Evolutionary conservation across 768 basidiomycete genomes (phyloP).

Genomic region (Tephrocybe sp.): DNA sequence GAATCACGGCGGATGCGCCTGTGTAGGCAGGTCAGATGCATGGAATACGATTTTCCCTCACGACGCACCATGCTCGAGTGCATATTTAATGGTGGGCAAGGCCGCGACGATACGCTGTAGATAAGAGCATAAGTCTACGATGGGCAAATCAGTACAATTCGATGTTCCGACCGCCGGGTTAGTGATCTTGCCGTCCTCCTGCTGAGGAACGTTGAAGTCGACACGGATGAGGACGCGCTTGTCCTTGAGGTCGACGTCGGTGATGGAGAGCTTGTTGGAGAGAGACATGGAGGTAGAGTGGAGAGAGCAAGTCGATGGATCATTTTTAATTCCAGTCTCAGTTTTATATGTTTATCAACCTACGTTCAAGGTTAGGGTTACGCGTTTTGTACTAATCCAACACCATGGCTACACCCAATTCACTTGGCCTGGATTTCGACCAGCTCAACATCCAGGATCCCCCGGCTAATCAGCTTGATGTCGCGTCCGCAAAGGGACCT

Average conservation of each 20-base stretch:
- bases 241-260: slow-evolving; percentile 83
- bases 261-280: slow-evolving; percentile 91
- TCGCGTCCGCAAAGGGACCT: slow-evolving; percentile 7
- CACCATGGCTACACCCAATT: slow-evolving; percentile 52
- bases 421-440: slow-evolving; percentile 72
- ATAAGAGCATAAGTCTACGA: slow-evolving; percentile 14
- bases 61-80: slow-evolving; percentile 72
- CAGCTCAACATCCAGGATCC: slow-evolving; percentile 39
- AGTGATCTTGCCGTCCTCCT: slow-evolving; percentile 82
- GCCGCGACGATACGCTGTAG: slow-evolving; percentile 94
- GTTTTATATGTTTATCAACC: slow-evolving; percentile 8
- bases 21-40: slow-evolving; percentile 13
- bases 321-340: slow-evolving; percentile 10
- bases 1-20: slow-evolving; percentile 82
- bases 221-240: slow-evolving; percentile 93
- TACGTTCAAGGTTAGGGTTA: slow-evolving; percentile 30
- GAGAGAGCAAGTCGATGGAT: slow-evolving; percentile 16
- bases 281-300: slow-evolving; percentile 73
- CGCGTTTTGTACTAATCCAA: slow-evolving; percentile 12
- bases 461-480: slow-evolving; percentile 11
- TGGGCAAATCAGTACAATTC: slow-evolving; percentile 11
- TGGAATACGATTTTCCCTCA: slow-evolving; percentile 9
- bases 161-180: slow-evolving; percentile 82
- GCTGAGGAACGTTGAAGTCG: slow-evolving; percentile 94
- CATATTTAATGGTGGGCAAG: slow-evolving; percentile 92